phyloP scores from a whole-genome alignment of 2,329 filamentous ascomycete genomes.

The Coniella lustricola region DNA sequence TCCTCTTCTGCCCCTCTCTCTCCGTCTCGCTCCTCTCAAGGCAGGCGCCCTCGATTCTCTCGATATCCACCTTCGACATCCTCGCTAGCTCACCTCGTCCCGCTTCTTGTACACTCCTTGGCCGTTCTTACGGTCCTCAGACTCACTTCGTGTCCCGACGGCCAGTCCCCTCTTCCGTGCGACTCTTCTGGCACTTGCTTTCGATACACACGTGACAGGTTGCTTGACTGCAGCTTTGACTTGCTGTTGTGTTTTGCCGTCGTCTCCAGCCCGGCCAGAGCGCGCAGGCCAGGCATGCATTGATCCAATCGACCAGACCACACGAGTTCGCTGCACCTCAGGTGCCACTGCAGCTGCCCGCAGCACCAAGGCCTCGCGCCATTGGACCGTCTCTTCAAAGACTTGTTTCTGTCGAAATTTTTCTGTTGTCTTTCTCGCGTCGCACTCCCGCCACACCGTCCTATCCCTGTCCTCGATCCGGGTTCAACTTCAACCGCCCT shows the following conservation, averaged over 20 bases:
- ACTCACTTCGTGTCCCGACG: neutral
- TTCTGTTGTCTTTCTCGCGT: neutral
- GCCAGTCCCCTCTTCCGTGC: constrained; percentile 8
- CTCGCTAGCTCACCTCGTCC: constrained; percentile 3
- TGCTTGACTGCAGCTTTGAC: constrained; percentile 8
- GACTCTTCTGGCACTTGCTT: neutral
- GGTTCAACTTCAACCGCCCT: neutral
- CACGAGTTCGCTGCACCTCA: constrained; percentile 6
- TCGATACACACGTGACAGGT: constrained; percentile 1
- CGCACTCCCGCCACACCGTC: constrained; percentile 2
- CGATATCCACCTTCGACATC: constrained; percentile 8
- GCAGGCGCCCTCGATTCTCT: neutral
- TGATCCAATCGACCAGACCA: constrained; percentile 8
- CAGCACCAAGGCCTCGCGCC: constrained; percentile 11
- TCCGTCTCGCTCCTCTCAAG: neutral
- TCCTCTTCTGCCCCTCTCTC: too few species aligned
- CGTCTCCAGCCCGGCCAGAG: constrained; percentile 6
- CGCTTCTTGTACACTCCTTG: constrained; percentile 15
- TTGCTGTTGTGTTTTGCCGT: neutral
- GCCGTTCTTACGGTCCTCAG: neutral
- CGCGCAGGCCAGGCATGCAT: constrained; percentile 2
- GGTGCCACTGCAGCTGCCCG: constrained; percentile 15
- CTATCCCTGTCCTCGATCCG: neutral
- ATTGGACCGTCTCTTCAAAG: constrained; percentile 11
- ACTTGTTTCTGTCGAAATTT: constrained; percentile 3